Evolutionary conservation across 495 filamentous ascomycete species (phyloP).

Genomic region (Aspergillus saccharolyticus): DNA sequence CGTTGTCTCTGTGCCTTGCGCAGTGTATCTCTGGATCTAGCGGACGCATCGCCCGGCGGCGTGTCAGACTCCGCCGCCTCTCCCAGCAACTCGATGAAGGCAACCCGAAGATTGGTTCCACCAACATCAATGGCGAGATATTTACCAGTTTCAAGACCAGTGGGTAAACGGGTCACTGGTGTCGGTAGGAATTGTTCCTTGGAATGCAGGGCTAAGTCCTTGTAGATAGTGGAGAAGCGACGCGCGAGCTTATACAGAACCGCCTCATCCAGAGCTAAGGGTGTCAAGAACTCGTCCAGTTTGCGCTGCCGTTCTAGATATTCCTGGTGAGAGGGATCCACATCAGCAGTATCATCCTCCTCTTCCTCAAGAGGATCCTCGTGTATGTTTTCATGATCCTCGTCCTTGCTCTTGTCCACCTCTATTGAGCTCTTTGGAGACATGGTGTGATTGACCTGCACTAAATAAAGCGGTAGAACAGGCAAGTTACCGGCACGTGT

Average conservation of each 20-base stretch:
- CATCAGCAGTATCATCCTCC: conserved; percentile 34
- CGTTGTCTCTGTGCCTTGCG: conserved; percentile 45
- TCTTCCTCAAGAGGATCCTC: conserved; percentile 37
- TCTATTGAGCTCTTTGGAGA: conserved; percentile 24
- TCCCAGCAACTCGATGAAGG: conserved; percentile 66
- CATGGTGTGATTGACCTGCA: conserved; percentile 21
- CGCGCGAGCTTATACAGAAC: conserved; percentile 56
- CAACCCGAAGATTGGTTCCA: conserved; percentile 74
- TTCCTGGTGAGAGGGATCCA: conserved; percentile 31
- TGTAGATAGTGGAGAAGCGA: conserved; percentile 57
- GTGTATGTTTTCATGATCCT: conserved; percentile 31
- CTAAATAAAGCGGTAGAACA: not conserved
- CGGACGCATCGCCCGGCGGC: conserved; percentile 30
- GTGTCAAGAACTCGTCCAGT: conserved; percentile 38
- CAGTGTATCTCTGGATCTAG: conserved; percentile 38
- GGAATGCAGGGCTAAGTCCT: conserved; percentile 58
- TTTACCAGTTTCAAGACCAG: conserved; percentile 58
- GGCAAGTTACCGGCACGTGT: not conserved
- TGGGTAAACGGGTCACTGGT: conserved; percentile 68
- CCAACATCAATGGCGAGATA: conserved; percentile 78
- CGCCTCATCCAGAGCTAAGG: conserved; percentile 36
- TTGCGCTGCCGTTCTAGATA: conserved; percentile 28
- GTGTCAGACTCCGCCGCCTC: conserved; percentile 35
- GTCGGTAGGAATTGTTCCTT: conserved; percentile 72
- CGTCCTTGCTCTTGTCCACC: conserved; percentile 30